A percentile compares a stretch with the other conserved stretches of the same genome.
These are phyloP conservation scores for Juglanconis sp. DNA, from an alignment of 2,329 filamentous ascomycete genomes.

Conservation along the genomic window DNA sequence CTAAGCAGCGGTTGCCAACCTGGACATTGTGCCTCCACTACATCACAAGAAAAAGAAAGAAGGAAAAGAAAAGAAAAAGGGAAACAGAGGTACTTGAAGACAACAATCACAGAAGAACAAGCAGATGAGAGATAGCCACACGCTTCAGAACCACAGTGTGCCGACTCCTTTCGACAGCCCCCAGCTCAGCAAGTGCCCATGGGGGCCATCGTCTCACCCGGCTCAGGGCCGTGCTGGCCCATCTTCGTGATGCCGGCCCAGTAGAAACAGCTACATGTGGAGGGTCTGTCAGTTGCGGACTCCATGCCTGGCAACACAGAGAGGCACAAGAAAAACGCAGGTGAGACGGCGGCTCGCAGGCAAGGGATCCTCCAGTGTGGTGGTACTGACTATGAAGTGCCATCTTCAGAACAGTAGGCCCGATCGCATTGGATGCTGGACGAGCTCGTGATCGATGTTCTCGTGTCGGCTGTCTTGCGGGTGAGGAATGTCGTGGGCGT, in stretches of 20 bases:
- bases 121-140: too few species aligned
- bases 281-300: neutral
- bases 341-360: neutral
- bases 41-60: too few species aligned
- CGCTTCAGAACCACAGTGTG: too few species aligned
- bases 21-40: too few species aligned
- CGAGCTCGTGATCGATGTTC: neutral
- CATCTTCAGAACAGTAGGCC: neutral
- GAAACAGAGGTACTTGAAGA: too few species aligned
- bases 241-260: constrained; percentile 37
- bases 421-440: neutral
- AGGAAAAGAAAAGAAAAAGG: too few species aligned
- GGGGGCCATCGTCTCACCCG: constrained; percentile 31
- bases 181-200: neutral
- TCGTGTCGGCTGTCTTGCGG: neutral
- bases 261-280: constrained; percentile 30
- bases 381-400: constrained; percentile 1
- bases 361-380: neutral
- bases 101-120: too few species aligned
- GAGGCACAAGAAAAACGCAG: too few species aligned
- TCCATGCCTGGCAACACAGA: neutral
- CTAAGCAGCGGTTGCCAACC: too few species aligned
- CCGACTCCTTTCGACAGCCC: neutral
- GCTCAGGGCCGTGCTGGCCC: constrained; percentile 31
- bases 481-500: neutral